Percentiles rank a stretch among this genome's conserved stretches.
Evolutionary conservation across 2,329 filamentous ascomycete genomes (phyloP).

Genomic region (Furcasterigmium sp.): DNA sequence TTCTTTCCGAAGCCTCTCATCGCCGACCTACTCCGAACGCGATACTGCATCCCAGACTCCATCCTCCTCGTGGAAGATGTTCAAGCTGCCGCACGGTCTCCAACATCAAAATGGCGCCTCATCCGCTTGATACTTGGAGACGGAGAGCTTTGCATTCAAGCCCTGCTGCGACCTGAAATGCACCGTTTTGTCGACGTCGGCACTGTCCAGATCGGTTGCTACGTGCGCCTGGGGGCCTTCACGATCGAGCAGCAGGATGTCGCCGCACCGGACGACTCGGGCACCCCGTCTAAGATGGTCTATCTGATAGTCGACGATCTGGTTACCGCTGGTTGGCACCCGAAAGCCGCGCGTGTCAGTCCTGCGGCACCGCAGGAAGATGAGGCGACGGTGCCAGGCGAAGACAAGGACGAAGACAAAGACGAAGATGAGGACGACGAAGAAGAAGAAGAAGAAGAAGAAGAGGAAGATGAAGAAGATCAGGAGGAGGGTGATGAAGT

Average conservation of each 20-base stretch:
- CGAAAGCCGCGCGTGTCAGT: neutral
- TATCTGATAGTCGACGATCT: conserved; percentile 42
- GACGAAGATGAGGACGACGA: conserved; percentile 3
- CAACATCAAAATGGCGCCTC: conserved; percentile 31
- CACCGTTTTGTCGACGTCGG: conserved; percentile 42
- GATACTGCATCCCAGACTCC: conserved; percentile 39
- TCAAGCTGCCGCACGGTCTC: conserved; percentile 28
- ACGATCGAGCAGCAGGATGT: conserved; percentile 1
- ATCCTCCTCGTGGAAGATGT: conserved; percentile 45
- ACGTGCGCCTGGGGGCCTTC: conserved; percentile 40
- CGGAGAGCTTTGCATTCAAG: conserved; percentile 49
- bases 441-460: conserved; percentile 13
- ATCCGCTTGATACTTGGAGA: conserved; percentile 47
- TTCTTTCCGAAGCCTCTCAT: conserved; percentile 35
- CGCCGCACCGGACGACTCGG: conserved; percentile 2
- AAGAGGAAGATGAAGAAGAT: conserved; percentile 2
- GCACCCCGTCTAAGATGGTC: conserved; percentile 23
- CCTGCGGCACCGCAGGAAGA: conserved; percentile 14
- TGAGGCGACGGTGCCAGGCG: conserved; percentile 13
- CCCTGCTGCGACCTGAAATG: conserved; percentile 37
- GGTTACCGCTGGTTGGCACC: conserved; percentile 41
- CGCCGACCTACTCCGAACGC: conserved; percentile 41
- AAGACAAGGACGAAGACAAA: conserved; percentile 13
- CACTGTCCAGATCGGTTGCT: conserved; percentile 41
- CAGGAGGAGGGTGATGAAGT: neutral